Evolutionary conservation across 192 early-diverging fungal species (phyloP).

Genomic region (Lobosporangium transversale): DNA sequence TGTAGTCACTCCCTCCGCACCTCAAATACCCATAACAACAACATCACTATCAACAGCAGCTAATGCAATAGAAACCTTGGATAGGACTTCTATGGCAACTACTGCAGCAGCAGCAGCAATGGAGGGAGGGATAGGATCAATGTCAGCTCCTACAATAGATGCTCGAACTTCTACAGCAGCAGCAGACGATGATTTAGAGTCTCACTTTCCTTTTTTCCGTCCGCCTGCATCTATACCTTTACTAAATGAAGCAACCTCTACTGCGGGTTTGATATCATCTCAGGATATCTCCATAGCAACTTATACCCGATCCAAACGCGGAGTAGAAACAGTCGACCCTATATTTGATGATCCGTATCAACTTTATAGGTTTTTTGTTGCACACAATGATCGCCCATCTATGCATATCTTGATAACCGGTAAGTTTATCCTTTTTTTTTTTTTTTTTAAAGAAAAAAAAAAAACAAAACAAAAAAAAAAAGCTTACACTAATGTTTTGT

Average conservation of each 20-base stretch:
- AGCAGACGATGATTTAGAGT: too few relatives aligned
- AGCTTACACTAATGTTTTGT: neutral
- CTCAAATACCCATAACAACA: slow-evolving; percentile 1
- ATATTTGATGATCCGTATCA: slow-evolving; percentile 43
- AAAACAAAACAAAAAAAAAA: neutral
- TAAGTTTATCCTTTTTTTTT: too few relatives aligned
- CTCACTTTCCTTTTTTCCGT: too few relatives aligned
- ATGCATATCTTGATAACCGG: slow-evolving; percentile 54
- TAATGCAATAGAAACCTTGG: neutral
- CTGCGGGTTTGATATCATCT: slow-evolving; percentile 2
- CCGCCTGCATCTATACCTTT: neutral
- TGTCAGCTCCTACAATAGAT: too few relatives aligned
- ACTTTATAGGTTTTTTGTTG: slow-evolving; percentile 52
- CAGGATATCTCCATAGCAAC: slow-evolving; percentile 26
- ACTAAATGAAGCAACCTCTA: neutral
- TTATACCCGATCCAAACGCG: slow-evolving; percentile 5
- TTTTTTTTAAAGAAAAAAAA: neutral
- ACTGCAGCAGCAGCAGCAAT: too few relatives aligned
- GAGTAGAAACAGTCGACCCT: slow-evolving; percentile 27
- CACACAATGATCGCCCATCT: slow-evolving; percentile 49
- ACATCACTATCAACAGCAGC: neutral
- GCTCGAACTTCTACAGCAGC: too few relatives aligned
- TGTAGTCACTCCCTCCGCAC: slow-evolving; percentile 1
- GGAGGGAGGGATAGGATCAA: too few relatives aligned
- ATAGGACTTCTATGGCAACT: neutral